Base-by-base conservation (phyloP, 1,284 basidiomycete species). In the Cutaneotrichosporon sp. region DNA sequence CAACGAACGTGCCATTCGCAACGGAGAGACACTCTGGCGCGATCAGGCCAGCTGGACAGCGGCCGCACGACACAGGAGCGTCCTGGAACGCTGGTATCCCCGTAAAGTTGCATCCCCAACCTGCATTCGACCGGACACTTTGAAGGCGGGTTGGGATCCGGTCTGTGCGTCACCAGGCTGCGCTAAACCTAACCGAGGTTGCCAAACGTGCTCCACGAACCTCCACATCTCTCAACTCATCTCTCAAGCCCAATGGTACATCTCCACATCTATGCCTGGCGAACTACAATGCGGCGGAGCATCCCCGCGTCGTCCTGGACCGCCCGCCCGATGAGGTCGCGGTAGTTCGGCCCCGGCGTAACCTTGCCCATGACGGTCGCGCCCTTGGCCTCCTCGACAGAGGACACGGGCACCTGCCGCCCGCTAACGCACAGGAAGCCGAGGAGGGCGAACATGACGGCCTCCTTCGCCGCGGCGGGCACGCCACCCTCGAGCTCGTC, bases 401-500 rank as follows among this genome's bases (percentile, higher is more conserved):
- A 59, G 1, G 64, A 60, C 4, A 66, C 62, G 14, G 62, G 64
- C 7, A 54, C 45, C 13, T 13, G 8, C 24, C 58, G 22, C 36
- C 67, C 67, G 20, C 57, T 54, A 31, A 68, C 62, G 16, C 60
- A 59, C 33, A 64, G 54, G 54, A 65, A 64, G 11, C 67, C 67
- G 18, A 62, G 64, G 59, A 59, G 57, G 27, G 64, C 64, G 51
- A 69, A 69, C 7, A 65, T 59, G 52, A 68, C 63, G 16, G 66
- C 68, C 51, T 69, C 68, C 58, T 68, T 69, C 7, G 68, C 66
- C 10, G 51, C 66, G 14, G 64, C 63, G 4, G 63, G 66, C 2
- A 67, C 36, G 2, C 66, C 62, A 0, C 59, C 63, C 3, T 55
- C 54, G 55, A 42, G 18, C 5, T 42, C 38, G 16, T 69, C 68